Percentiles rank a stretch among this genome's conserved stretches.
Evolutionary conservation across 441 rosid genomes (phyloP).

Genomic region (Aleurites moluccanus): DNA sequence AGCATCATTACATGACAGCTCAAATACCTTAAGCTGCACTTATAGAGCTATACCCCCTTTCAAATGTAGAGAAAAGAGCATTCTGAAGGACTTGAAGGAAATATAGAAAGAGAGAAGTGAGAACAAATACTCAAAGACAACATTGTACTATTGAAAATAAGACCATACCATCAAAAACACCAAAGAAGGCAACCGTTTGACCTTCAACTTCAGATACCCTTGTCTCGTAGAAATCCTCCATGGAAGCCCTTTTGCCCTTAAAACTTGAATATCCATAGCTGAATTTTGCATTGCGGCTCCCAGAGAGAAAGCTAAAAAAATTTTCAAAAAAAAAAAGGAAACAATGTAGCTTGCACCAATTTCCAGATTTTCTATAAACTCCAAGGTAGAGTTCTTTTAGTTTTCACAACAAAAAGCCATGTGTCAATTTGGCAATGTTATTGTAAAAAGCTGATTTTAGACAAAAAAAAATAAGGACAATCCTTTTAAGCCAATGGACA

Average conservation of each 20-base stretch:
- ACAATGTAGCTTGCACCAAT: background rate
- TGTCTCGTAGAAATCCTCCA: slow-evolving; percentile 88
- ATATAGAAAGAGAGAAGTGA: background rate
- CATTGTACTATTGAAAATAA: background rate
- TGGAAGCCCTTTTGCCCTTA: slow-evolving; percentile 76
- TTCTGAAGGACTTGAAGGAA: background rate
- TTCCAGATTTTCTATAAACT: background rate
- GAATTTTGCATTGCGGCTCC: slow-evolving; percentile 49
- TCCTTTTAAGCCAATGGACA: no score
- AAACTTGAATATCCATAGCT: slow-evolving; percentile 83
- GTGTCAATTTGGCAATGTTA: no score
- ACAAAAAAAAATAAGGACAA: no score
- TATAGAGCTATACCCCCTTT: background rate
- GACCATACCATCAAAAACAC: slow-evolving; percentile 81
- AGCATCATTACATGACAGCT: background rate
- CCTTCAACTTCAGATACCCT: slow-evolving; percentile 75
- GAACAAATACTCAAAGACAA: slow-evolving; percentile 9
- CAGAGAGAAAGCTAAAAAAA: slow-evolving; percentile 49
- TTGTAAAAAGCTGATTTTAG: no score
- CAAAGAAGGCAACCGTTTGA: slow-evolving; percentile 88
- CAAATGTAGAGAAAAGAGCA: background rate
- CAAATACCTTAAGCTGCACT: background rate
- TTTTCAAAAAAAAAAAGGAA: background rate
- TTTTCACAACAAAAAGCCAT: background rate
- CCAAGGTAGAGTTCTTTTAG: background rate